phyloP scores from a whole-genome alignment of 371 early-diverging fungal genomes.

The Rozella allomycis region DNA sequence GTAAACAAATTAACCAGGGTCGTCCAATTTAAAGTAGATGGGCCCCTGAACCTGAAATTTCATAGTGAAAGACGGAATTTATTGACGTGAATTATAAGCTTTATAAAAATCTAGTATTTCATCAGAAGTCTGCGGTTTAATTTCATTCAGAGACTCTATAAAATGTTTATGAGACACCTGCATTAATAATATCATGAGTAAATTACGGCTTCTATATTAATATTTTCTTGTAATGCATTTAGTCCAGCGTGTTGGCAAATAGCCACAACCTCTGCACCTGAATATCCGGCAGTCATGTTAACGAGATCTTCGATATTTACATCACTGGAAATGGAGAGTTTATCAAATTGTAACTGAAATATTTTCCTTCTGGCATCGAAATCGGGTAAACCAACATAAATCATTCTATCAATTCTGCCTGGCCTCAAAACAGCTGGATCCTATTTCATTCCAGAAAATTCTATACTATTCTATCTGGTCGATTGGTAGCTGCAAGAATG shows the following conservation, averaged over 20 bases:
- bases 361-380: constrained; percentile 51
- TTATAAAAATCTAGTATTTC: constrained; percentile 79
- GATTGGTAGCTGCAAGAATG: constrained; percentile 95
- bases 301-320: not conserved
- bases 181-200: not conserved
- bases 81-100: too few relatives aligned
- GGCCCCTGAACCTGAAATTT: too few relatives aligned
- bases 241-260: constrained; percentile 86
- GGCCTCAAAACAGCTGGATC: constrained; percentile 86
- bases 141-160: constrained; percentile 23
- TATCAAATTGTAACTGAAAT: constrained; percentile 24
- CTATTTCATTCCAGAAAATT: constrained; percentile 10
- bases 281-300: constrained; percentile 56
- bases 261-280: constrained; percentile 83
- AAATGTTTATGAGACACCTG: constrained; percentile 49
- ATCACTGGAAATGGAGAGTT: constrained; percentile 1
- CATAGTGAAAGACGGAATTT: too few relatives aligned
- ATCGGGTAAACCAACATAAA: constrained; percentile 84
- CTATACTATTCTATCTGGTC: constrained; percentile 78
- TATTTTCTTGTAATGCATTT: constrained; percentile 65
- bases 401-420: constrained; percentile 82
- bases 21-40: too few relatives aligned
- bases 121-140: constrained; percentile 56
- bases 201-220: constrained; percentile 25
- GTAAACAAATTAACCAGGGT: too few relatives aligned